phyloP scores from a whole-genome alignment of 305 asterid genomes.

The Ilex paraguariensis region DNA sequence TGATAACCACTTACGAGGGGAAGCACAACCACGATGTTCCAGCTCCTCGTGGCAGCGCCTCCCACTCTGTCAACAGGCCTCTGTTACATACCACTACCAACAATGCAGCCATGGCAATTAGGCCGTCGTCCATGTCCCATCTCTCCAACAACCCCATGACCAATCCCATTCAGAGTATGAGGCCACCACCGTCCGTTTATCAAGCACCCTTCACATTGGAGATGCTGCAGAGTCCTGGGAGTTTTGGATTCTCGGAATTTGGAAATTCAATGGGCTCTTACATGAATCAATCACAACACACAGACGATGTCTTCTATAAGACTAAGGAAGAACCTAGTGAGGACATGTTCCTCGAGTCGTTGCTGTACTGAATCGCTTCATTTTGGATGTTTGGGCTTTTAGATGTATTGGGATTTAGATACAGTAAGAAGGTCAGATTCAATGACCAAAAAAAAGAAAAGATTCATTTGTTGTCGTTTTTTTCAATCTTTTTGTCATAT shows the following conservation, averaged over 20 bases:
- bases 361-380: neutral
- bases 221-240: neutral
- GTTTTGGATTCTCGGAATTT: neutral
- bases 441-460: no score
- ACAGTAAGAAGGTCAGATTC: no score
- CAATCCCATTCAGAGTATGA: neutral
- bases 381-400: no score
- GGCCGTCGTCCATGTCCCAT: neutral
- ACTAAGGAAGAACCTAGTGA: neutral
- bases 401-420: no score
- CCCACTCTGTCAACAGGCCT: slow-evolving; percentile 1
- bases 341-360: neutral
- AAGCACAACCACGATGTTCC: slow-evolving; percentile 23
- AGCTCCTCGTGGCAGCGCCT: slow-evolving; percentile 12
- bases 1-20: slow-evolving; percentile 19
- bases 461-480: no score
- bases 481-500: no score
- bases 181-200: neutral
- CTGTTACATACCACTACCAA: neutral
- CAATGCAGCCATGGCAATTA: neutral
- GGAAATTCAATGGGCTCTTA: no score
- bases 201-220: neutral
- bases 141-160: neutral
- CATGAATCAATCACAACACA: neutral
- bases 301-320: neutral